Percentiles rank a stretch among this genome's conserved stretches.
Conservation (phyloP, 1,284 basidiomycete species). For the Pseudozyma pruni region DNA sequence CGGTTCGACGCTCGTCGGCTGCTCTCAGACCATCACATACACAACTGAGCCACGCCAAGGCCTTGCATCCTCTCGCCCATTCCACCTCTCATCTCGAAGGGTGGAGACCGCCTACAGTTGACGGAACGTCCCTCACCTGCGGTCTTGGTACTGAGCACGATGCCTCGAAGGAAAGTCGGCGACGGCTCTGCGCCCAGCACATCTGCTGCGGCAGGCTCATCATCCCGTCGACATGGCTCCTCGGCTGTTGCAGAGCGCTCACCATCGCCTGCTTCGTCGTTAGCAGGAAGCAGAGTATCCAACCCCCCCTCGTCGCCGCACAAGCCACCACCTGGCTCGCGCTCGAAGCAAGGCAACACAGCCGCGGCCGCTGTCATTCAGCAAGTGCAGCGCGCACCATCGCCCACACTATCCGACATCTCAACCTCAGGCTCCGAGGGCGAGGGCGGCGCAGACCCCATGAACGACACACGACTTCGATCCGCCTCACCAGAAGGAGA, state of each 20-base stretch:
- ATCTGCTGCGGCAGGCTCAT: constrained; percentile 11
- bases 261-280: constrained; percentile 33
- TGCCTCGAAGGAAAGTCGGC: constrained; percentile 37
- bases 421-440: constrained; percentile 59
- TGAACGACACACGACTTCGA: constrained; percentile 13
- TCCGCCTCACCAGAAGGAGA: constrained; percentile 42
- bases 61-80: neutral
- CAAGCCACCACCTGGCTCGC: constrained; percentile 21
- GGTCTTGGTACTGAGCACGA: no score
- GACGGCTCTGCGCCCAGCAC: constrained; percentile 9
- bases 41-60: no score
- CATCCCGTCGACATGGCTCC: constrained; percentile 22
- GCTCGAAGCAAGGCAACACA: constrained; percentile 4
- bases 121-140: neutral
- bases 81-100: no score
- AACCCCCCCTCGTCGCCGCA: constrained; percentile 42
- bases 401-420: constrained; percentile 44
- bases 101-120: no score
- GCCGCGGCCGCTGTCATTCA: constrained; percentile 6
- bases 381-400: constrained; percentile 19
- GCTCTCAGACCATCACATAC: no score
- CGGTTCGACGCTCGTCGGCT: neutral
- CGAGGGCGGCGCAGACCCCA: constrained; percentile 20
- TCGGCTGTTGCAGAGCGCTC: constrained; percentile 24
- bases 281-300: constrained; percentile 20